phyloP scores from a whole-genome alignment of 176 grass and related monocot species.

The Oryza longistaminata region DNA sequence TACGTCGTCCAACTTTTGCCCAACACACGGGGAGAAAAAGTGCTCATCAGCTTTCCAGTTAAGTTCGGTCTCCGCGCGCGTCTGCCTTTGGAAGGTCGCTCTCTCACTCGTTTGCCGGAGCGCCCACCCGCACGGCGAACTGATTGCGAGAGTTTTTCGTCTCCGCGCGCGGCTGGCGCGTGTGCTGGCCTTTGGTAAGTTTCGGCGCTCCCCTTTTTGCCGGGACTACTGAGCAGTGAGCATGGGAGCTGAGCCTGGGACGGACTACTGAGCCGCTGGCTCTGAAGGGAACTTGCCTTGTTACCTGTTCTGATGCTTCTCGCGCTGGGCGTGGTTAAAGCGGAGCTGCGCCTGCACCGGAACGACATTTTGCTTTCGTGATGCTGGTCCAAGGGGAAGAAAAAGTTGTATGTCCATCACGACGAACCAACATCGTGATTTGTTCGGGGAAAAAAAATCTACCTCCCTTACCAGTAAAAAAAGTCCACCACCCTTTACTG shows the following conservation, averaged over 20 bases:
- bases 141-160: not conserved
- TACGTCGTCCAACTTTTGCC: not conserved
- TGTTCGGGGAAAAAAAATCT: no score
- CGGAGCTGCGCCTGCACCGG: not conserved
- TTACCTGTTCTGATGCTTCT: not conserved
- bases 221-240: not conserved
- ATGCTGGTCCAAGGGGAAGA: not conserved
- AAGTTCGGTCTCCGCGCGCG: no score
- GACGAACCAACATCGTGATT: not conserved
- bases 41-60: not conserved
- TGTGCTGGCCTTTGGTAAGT: conserved; percentile 42
- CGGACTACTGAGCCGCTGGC: no score
- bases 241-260: not conserved
- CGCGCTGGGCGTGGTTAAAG: not conserved
- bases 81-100: not conserved
- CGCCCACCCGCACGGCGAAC: not conserved
- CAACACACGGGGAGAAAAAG: not conserved
- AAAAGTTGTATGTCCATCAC: not conserved
- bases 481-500: no score
- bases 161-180: no score
- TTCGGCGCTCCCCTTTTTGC: conserved; percentile 18
- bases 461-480: no score
- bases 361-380: not conserved
- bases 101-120: not conserved
- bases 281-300: not conserved